phyloP scores from a whole-genome alignment of 2,329 filamentous ascomycete species.

The Epichloe coenophiala region DNA sequence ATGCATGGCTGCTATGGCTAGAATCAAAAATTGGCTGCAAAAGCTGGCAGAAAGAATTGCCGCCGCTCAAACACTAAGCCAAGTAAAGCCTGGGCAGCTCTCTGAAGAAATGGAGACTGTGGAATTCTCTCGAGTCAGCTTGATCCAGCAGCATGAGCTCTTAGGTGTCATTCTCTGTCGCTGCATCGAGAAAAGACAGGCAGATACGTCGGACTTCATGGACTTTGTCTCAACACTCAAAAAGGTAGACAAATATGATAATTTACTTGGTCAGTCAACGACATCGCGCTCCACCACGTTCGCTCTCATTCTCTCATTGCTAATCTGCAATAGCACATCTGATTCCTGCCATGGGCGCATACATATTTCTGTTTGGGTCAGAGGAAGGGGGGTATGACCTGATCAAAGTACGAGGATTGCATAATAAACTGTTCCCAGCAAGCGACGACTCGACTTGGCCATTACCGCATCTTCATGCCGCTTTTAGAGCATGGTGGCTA shows the following conservation, averaged over 20 bases:
- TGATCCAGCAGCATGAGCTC: conserved; percentile 81
- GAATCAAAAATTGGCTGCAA: conserved; percentile 65
- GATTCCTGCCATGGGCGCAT: conserved; percentile 64
- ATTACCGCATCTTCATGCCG: conserved; percentile 63
- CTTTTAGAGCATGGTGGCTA: conserved; percentile 74
- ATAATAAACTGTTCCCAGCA: conserved; percentile 52
- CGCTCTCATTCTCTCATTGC: conserved; percentile 3
- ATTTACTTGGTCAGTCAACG: conserved; percentile 32
- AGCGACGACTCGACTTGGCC: conserved; percentile 58
- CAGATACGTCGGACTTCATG: conserved; percentile 58
- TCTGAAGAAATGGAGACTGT: conserved; percentile 63
- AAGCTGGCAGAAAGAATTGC: conserved; percentile 63
- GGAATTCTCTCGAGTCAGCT: conserved; percentile 64
- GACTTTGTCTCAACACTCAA: conserved; percentile 55
- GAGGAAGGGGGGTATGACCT: conserved; percentile 59
- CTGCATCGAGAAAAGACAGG: conserved; percentile 63
- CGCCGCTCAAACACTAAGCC: conserved; percentile 61
- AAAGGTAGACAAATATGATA: conserved; percentile 64
- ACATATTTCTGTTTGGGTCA: conserved; percentile 66
- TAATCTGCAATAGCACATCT: conserved; percentile 49
- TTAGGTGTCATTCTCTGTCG: conserved; percentile 69
- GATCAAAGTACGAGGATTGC: conserved; percentile 54
- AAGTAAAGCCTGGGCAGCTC: conserved; percentile 34
- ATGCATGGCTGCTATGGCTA: conserved; percentile 63
- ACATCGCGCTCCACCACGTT: neutral